phyloP scores from a whole-genome alignment of 129 eudicot genomes.

The Silybum marianum region DNA sequence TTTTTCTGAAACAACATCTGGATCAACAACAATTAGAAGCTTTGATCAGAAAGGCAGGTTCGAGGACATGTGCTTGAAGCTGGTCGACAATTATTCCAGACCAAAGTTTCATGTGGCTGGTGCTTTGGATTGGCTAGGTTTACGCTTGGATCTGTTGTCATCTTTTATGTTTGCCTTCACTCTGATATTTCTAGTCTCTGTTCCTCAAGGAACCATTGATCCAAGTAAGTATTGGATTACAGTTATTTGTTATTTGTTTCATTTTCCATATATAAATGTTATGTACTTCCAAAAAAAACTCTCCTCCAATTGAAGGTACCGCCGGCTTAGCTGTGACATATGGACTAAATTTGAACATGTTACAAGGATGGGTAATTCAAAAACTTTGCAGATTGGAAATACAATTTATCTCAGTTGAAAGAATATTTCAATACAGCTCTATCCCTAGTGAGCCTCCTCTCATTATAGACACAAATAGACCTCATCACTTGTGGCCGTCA shows the following conservation, averaged over 20 bases:
- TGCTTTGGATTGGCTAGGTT: conserved; percentile 48
- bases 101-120: conserved; percentile 45
- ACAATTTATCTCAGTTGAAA: conserved; percentile 80
- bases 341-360: conserved; percentile 69
- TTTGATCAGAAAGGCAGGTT: conserved; percentile 47
- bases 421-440: conserved; percentile 73
- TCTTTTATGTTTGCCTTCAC: conserved; percentile 36
- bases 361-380: conserved; percentile 68
- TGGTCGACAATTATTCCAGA: conserved; percentile 34
- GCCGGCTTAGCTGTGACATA: conserved; percentile 92
- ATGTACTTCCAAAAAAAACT: too few relatives aligned
- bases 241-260: too few relatives aligned
- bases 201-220: conserved; percentile 48
- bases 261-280: too few relatives aligned
- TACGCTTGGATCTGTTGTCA: conserved; percentile 41
- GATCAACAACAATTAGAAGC: conserved; percentile 33
- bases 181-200: conserved; percentile 39
- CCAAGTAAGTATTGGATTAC: conserved; percentile 30
- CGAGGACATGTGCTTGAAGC: conserved; percentile 26
- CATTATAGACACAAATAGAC: conserved; percentile 57
- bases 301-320: conserved; percentile 39
- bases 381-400: conserved; percentile 69
- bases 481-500: conserved; percentile 65
- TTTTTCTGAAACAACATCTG: conserved; percentile 38
- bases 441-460: conserved; percentile 86